phyloP scores from a whole-genome alignment of 331 rosid genomes.

The Malus hybrid region DNA sequence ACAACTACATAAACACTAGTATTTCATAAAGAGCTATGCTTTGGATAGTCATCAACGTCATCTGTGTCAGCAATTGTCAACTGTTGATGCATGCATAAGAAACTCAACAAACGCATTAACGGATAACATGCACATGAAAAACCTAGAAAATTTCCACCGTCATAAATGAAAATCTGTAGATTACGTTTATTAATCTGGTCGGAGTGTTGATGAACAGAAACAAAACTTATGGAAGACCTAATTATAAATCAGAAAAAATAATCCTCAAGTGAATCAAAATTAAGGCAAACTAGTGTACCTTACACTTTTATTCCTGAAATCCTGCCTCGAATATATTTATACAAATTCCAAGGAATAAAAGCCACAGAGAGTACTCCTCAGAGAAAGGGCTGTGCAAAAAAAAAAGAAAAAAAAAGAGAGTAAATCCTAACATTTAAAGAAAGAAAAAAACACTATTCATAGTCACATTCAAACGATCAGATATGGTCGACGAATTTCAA shows the following conservation, averaged over 20 bases:
- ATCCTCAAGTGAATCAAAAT: not conserved
- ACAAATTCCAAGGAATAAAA: not conserved
- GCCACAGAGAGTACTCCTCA: not conserved
- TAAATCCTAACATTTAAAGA: not conserved
- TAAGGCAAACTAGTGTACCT: slow-evolving; percentile 1
- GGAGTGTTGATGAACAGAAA: not conserved
- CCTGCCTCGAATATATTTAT: not conserved
- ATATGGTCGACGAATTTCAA: not conserved
- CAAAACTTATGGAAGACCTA: not conserved
- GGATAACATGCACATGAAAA: not conserved
- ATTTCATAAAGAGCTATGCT: not conserved
- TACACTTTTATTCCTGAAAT: not conserved
- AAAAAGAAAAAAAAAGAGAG: not conserved
- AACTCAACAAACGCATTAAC: not conserved
- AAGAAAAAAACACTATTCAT: not conserved
- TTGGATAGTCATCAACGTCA: too few relatives aligned
- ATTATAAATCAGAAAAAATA: not conserved
- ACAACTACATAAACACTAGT: not conserved
- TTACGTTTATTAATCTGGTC: not conserved
- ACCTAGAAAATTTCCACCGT: too few relatives aligned
- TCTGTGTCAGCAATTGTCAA: not conserved
- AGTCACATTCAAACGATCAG: not conserved
- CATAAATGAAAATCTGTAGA: not conserved
- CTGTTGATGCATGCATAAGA: too few relatives aligned
- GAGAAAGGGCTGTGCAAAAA: too few relatives aligned